These are phyloP conservation scores for Cutaneotrichosporon sp. DNA, from an alignment of 1,284 basidiomycete genomes.

Conservation along the genomic window DNA sequence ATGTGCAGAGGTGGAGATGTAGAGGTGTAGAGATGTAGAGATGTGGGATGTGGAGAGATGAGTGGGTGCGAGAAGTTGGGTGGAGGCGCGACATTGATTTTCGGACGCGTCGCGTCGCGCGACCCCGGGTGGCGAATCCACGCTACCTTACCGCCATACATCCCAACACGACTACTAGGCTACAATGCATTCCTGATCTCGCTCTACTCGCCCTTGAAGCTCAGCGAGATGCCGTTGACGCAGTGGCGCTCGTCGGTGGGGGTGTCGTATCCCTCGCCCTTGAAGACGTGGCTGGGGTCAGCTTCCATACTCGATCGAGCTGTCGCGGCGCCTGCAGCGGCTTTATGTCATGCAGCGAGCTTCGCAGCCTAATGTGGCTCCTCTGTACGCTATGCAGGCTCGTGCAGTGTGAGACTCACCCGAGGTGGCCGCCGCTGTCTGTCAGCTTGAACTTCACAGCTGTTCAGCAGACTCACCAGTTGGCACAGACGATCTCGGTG, in stretches of 20 bases:
- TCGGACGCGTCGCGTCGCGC: slow-evolving; percentile 14
- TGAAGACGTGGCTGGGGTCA: slow-evolving; percentile 71
- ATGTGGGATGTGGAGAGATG: not conserved
- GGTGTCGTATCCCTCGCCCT: slow-evolving; percentile 67
- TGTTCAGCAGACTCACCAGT: slow-evolving; percentile 47
- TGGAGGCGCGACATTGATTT: slow-evolving; percentile 7
- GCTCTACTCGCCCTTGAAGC: slow-evolving; percentile 58
- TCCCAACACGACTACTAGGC: slow-evolving; percentile 8
- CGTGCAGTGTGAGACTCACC: slow-evolving; percentile 43
- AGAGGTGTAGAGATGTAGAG: not conserved
- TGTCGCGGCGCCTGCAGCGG: not conserved
- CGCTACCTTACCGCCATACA: not conserved
- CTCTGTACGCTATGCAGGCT: too few species aligned
- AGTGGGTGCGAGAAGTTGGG: too few species aligned
- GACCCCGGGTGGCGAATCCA: slow-evolving; percentile 14
- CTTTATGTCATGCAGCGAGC: too few species aligned
- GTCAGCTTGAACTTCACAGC: slow-evolving; percentile 9
- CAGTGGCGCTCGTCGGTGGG: slow-evolving; percentile 61
- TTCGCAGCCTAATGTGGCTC: too few species aligned
- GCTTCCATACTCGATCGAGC: not conserved
- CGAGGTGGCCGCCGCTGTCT: slow-evolving; percentile 82
- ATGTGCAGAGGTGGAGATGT: not conserved
- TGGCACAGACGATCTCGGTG: slow-evolving; percentile 52
- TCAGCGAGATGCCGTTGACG: slow-evolving; percentile 86
- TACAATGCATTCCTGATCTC: slow-evolving; percentile 57